These are phyloP conservation scores for Juglanconis oblonga DNA, from an alignment of 2,329 filamentous ascomycete genomes.

Conservation along the genomic window DNA sequence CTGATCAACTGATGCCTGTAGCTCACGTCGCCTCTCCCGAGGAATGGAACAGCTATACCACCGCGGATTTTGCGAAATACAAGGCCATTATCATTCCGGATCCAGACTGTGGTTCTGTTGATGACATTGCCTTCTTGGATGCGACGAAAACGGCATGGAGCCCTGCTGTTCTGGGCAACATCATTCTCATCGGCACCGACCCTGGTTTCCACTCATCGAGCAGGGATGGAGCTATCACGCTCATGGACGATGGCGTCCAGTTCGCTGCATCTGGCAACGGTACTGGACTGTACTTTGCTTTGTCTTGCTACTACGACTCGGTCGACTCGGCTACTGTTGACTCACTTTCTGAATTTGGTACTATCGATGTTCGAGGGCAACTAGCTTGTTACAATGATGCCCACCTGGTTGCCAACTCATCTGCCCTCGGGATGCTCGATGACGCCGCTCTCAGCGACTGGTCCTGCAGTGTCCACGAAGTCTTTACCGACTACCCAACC, in stretches of 20 bases:
- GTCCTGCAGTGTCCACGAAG: conserved; percentile 41
- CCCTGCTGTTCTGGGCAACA: conserved; percentile 37
- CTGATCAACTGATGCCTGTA: conserved; percentile 10
- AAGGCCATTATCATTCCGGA: conserved; percentile 44
- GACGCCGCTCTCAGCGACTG: conserved; percentile 38
- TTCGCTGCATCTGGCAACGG: conserved; percentile 32
- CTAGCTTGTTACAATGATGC: conserved; percentile 38
- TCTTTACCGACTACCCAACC: conserved; percentile 36
- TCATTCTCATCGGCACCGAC: conserved; percentile 40
- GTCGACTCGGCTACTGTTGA: conserved; percentile 21
- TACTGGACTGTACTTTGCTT: conserved; percentile 38
- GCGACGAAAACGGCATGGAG: conserved; percentile 38
- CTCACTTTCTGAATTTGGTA: conserved; percentile 32
- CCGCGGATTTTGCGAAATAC: conserved; percentile 40
- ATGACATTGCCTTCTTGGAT: conserved; percentile 34
- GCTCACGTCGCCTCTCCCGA: conserved; percentile 32
- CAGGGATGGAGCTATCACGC: conserved; percentile 29
- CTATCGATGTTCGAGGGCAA: conserved; percentile 36
- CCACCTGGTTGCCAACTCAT: conserved; percentile 36
- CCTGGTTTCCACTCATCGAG: conserved; percentile 30
- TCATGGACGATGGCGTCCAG: conserved; percentile 37
- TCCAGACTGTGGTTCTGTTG: conserved; percentile 29
- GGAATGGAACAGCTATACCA: conserved; percentile 36
- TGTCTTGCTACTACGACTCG: conserved; percentile 40
- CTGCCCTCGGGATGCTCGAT: conserved; percentile 30